These are phyloP conservation scores for Elsinoe necatrix DNA, from an alignment of 2,329 filamentous ascomycete species.

Conservation along the genomic window DNA sequence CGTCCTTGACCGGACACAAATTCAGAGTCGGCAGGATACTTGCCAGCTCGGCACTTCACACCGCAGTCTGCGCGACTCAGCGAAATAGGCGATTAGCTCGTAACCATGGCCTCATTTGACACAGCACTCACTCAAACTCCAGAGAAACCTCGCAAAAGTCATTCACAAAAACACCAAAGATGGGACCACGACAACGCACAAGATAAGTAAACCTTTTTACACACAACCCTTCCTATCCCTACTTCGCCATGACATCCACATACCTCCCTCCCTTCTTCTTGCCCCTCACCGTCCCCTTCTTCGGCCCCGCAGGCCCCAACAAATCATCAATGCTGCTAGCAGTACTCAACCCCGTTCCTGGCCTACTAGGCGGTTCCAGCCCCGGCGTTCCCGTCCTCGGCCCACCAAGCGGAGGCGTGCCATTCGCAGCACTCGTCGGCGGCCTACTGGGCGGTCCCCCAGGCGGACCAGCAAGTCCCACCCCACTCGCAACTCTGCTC, in stretches of 20 bases:
- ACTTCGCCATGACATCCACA: constrained; percentile 87
- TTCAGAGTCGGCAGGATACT: no score
- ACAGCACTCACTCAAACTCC: no score
- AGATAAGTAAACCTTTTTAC: background rate
- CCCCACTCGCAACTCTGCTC: constrained; percentile 22
- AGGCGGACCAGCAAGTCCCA: constrained; percentile 16
- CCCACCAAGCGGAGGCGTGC: constrained; percentile 28
- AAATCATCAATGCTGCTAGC: constrained; percentile 94
- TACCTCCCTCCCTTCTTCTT: constrained; percentile 83
- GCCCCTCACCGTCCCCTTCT: constrained; percentile 53
- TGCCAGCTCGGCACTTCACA: no score
- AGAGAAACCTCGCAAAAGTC: background rate
- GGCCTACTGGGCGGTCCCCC: constrained; percentile 27
- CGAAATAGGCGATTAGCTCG: no score
- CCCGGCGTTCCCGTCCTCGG: constrained; percentile 22
- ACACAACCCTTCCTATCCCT: background rate
- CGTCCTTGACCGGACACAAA: no score
- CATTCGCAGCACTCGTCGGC: constrained; percentile 23
- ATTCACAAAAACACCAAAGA: background rate
- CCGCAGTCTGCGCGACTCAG: no score
- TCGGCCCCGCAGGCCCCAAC: constrained; percentile 62
- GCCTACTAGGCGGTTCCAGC: constrained; percentile 54
- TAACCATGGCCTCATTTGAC: no score
- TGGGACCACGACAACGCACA: background rate
- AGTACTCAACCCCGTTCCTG: constrained; percentile 75